Evolutionary conservation across 176 grass and related monocot genomes (phyloP).

Genomic region (Paspalum notatum): DNA sequence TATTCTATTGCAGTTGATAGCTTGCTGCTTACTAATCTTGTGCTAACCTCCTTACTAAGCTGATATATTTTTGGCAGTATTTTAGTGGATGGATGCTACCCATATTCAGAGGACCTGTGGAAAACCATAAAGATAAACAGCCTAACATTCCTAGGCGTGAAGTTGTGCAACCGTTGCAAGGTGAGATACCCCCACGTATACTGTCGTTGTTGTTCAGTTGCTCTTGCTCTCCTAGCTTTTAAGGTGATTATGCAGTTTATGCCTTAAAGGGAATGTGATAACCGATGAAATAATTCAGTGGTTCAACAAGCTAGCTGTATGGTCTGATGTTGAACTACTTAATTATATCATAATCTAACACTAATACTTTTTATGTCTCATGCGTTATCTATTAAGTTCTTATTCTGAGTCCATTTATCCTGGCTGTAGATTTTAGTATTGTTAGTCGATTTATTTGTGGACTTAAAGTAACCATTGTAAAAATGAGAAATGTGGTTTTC

Average conservation of each 20-base stretch:
- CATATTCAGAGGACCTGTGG: slow-evolving; percentile 91
- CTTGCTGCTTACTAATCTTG: neutral
- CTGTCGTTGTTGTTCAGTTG: neutral
- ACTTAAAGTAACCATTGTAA: neutral
- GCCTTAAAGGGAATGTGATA: neutral
- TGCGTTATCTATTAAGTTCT: neutral
- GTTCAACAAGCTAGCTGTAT: neutral
- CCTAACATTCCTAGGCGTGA: slow-evolving; percentile 79
- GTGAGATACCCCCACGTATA: slow-evolving; percentile 30
- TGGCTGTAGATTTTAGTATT: neutral
- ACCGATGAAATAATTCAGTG: neutral
- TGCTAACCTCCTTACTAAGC: slow-evolving; percentile 12
- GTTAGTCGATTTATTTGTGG: neutral
- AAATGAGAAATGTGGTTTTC: neutral
- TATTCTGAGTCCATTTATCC: neutral
- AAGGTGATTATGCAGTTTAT: neutral
- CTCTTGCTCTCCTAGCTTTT: neutral
- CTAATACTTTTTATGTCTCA: neutral
- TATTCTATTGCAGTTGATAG: slow-evolving; percentile 3
- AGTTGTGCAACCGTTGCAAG: slow-evolving; percentile 88
- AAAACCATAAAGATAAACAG: slow-evolving; percentile 84
- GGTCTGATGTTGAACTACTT: neutral
- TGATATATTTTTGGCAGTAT: slow-evolving; percentile 60
- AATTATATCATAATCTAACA: neutral
- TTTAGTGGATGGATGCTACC: slow-evolving; percentile 79